Conservation (phyloP, 306 rosid species). For the Prunus campanulata region DNA sequence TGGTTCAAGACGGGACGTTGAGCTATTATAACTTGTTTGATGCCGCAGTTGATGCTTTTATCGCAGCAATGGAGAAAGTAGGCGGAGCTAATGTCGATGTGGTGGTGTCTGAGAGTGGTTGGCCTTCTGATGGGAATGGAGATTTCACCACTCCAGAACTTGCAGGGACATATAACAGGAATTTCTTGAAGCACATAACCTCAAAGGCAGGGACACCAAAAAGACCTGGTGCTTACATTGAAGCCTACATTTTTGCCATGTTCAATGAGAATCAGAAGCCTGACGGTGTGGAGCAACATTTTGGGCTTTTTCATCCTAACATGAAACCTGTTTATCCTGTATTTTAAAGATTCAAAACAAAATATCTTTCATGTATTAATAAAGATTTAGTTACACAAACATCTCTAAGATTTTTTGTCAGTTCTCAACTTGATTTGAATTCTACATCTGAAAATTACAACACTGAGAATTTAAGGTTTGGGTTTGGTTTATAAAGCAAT, state of each 20-base stretch:
- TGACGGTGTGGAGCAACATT: constrained; percentile 23
- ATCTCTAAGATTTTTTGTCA: too few relatives aligned
- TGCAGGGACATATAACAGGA: constrained; percentile 29
- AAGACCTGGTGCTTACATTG: constrained; percentile 18
- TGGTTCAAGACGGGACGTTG: constrained; percentile 3
- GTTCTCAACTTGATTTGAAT: too few relatives aligned
- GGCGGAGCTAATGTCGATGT: constrained; percentile 2
- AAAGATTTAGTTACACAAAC: too few relatives aligned
- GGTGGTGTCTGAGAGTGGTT: constrained; percentile 39
- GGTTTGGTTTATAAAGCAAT: too few relatives aligned
- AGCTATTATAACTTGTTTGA: constrained; percentile 32
- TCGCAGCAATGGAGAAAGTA: constrained; percentile 24
- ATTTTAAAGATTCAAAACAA: not conserved
- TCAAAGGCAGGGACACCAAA: constrained; percentile 33
- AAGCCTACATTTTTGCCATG: constrained; percentile 35
- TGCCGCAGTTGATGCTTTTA: constrained; percentile 36
- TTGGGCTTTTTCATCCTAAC: constrained; percentile 29
- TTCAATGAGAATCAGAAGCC: constrained; percentile 39
- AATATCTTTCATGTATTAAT: too few relatives aligned
- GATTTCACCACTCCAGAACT: constrained; percentile 4
- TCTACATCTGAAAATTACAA: too few relatives aligned
- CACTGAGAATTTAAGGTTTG: too few relatives aligned
- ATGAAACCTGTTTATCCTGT: constrained; percentile 33
- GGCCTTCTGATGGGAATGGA: constrained; percentile 39
- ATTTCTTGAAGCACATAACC: constrained; percentile 8